Base-by-base conservation (phyloP, 345 rosid species). In the Ceriops decandra region DNA sequence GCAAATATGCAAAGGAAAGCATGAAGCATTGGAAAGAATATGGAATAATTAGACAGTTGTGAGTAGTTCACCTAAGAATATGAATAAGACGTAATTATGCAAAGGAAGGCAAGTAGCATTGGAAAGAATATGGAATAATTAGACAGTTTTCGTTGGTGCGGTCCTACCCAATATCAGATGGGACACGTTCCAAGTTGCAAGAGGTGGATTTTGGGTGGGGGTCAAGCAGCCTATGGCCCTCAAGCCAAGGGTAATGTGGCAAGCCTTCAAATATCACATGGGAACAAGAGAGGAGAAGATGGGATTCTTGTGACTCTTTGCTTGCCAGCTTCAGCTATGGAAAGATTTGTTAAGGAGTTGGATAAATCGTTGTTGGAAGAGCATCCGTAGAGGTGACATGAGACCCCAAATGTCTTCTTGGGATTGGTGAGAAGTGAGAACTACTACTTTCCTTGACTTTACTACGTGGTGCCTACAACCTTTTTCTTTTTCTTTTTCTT, bases 121-220 rank as follows among this genome's bases (percentile, higher is more conserved):
- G 26, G 26, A 24, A 24, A 24, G 26, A 24, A 24, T 24, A 24
- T 24, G 26, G 26, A 24, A 24, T 24, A 24, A 24, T 24, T 24
- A 24, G 26, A 24, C 26, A 62, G 30, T 58, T 71, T 52, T 72
- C 65, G 5, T 46, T 35, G 15, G 68, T 64, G 42, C 26, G 76
- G n/a, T 36, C 68, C 0, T 75, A 63, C 16, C 0, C 71, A 1
- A 72, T 75, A 8, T 74, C 79, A 9, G 82, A 79, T 64, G 52
- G 65, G 22, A 79, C 76, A 2, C 67, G 59, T 3, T 57, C 65
- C 0, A 64, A 74, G 27, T 71, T 71, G 15, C 49, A 17, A 33
- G 64, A 68, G 21, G 68, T 79, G 2, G 79, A 74, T 67, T 79
- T 71, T 54, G 82, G 82, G 11, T 74, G 76, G 76, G 26, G 82